Percentiles rank a stretch among this genome's conserved stretches.
phyloP scores from a whole-genome alignment of 176 grass and related monocot species.

The Guadua angustifolia region DNA sequence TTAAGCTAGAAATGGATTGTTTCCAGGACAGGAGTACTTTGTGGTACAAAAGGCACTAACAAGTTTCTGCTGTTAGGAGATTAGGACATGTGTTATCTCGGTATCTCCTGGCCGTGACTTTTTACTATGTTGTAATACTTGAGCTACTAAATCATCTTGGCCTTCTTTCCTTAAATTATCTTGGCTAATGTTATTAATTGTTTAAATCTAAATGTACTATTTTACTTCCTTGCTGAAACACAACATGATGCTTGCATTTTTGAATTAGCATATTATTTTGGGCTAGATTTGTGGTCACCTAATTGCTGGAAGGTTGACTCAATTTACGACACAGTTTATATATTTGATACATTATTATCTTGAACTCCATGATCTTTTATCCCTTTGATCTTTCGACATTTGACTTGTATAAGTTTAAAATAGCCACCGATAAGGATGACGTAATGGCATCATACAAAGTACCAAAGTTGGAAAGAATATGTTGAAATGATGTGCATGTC shows the following conservation, averaged over 20 bases:
- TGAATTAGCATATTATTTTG: slow-evolving; percentile 13
- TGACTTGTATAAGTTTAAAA: not conserved
- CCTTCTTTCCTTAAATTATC: no score
- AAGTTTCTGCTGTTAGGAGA: not conserved
- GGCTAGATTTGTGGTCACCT: slow-evolving; percentile 8
- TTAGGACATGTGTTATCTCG: slow-evolving; percentile 11
- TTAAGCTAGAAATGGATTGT: slow-evolving; percentile 2
- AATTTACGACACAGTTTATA: not conserved
- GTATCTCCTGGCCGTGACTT: not conserved
- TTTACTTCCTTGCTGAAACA: slow-evolving; percentile 25
- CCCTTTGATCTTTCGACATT: not conserved
- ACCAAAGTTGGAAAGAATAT: not conserved
- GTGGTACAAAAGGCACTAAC: not conserved
- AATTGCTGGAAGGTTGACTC: not conserved
- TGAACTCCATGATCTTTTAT: not conserved
- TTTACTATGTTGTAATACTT: not conserved
- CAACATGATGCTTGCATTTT: not conserved
- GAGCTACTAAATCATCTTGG: not conserved
- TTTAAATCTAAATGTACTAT: slow-evolving; percentile 16
- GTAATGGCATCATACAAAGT: not conserved
- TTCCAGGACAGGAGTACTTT: not conserved
- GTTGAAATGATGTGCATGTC: not conserved
- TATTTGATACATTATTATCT: not conserved
- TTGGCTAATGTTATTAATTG: slow-evolving; percentile 20
- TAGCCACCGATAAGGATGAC: not conserved